phyloP scores from a whole-genome alignment of 139 green algal species.

The Bryopsis sp. region DNA sequence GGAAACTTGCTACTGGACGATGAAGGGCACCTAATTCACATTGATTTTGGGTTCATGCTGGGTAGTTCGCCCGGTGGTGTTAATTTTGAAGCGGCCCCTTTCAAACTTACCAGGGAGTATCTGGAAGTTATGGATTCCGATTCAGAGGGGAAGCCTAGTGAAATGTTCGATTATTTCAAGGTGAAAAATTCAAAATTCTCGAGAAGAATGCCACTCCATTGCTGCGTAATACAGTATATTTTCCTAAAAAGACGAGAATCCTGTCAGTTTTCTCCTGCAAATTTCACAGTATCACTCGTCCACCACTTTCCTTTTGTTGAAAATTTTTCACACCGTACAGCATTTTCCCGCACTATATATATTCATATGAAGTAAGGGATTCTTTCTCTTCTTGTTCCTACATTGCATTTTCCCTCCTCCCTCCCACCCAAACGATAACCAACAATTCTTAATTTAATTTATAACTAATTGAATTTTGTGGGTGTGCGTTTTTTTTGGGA shows the following conservation, averaged over 20 bases:
- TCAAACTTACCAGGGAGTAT: constrained; percentile 97
- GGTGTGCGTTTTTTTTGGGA: neutral
- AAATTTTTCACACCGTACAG: no score
- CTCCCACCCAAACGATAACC: neutral
- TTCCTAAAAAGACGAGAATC: no score
- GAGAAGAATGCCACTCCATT: no score
- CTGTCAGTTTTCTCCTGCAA: no score
- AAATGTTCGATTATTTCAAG: constrained; percentile 91
- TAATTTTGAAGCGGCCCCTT: constrained; percentile 89
- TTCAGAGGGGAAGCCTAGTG: constrained; percentile 62
- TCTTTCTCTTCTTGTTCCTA: neutral
- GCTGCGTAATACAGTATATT: no score
- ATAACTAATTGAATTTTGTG: no score
- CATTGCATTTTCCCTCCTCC: neutral
- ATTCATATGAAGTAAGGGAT: no score
- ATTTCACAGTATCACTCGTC: no score
- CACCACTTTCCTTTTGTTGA: no score
- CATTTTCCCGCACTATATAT: no score
- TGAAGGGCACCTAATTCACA: constrained; percentile 91
- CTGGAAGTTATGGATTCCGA: constrained; percentile 95
- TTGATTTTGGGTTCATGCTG: constrained; percentile 99
- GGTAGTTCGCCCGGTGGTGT: constrained; percentile 65
- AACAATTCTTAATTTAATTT: no score
- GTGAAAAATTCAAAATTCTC: constrained; percentile 30
- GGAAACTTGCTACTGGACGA: constrained; percentile 94